Conservation (phyloP, 441 rosid species). For the Aquilaria agallochum region DNA sequence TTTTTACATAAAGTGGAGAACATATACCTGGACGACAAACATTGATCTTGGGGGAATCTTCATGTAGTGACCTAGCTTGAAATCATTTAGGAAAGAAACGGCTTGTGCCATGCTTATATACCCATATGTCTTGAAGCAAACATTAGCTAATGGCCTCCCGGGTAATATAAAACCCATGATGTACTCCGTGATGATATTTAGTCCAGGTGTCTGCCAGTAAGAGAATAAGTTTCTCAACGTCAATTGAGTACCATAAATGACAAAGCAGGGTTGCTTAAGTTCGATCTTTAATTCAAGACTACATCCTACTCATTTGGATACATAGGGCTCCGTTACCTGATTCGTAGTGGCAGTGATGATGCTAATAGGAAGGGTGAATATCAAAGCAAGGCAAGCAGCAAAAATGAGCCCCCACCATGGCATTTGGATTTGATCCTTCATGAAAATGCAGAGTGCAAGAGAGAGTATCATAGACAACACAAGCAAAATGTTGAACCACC, state of each 20-base stretch:
- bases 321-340: slow-evolving; percentile 24
- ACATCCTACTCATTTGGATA: no score
- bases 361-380: slow-evolving; percentile 51
- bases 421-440: slow-evolving; percentile 50
- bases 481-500: slow-evolving; percentile 48
- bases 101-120: slow-evolving; percentile 68
- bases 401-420: slow-evolving; percentile 68
- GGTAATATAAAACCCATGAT: slow-evolving; percentile 55
- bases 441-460: slow-evolving; percentile 39
- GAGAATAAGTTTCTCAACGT: not conserved
- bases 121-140: slow-evolving; percentile 59
- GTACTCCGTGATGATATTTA: slow-evolving; percentile 58
- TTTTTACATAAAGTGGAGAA: not conserved
- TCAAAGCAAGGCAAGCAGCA: slow-evolving; percentile 38
- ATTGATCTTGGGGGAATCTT: slow-evolving; percentile 64
- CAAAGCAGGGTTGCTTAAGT: no score
- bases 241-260: no score
- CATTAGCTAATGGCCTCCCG: slow-evolving; percentile 63
- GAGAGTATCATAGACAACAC: slow-evolving; percentile 27
- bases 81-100: slow-evolving; percentile 52
- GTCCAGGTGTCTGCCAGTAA: slow-evolving; percentile 41
- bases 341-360: slow-evolving; percentile 64
- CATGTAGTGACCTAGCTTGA: slow-evolving; percentile 78
- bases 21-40: slow-evolving; percentile 51
- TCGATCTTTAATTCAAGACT: no score